These are phyloP conservation scores for Groenewaldozyma salmanticensis DNA, from an alignment of 805 yeast species.

Conservation along the genomic window DNA sequence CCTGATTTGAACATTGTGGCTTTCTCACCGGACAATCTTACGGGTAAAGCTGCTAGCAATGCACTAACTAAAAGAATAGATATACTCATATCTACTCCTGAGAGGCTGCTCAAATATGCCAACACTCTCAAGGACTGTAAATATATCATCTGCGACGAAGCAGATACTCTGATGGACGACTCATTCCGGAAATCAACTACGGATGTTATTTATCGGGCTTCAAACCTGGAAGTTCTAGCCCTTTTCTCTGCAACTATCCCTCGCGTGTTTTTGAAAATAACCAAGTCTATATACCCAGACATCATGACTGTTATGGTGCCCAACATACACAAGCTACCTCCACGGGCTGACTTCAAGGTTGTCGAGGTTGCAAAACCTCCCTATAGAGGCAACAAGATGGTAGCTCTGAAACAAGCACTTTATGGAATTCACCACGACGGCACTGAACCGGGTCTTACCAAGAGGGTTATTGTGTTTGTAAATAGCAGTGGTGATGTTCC, in stretches of 20 bases:
- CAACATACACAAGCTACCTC: conserved; percentile 74
- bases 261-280: conserved; percentile 53
- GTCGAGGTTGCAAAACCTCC: conserved; percentile 73
- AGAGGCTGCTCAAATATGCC: conserved; percentile 39
- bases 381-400: conserved; percentile 70
- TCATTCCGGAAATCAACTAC: conserved; percentile 65
- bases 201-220: conserved; percentile 39
- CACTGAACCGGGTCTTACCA: conserved; percentile 64
- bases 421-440: conserved; percentile 81
- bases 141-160: conserved; percentile 79
- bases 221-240: conserved; percentile 51
- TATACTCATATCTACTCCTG: conserved; percentile 78
- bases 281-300: conserved; percentile 54
- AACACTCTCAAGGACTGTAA: conserved; percentile 35
- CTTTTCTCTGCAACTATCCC: conserved; percentile 92
- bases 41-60: background rate
- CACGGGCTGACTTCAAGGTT: conserved; percentile 57
- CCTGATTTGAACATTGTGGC: conserved; percentile 5
- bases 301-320: conserved; percentile 65
- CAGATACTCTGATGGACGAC: conserved; percentile 81
- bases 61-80: conserved; percentile 39
- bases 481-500: conserved; percentile 60
- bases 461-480: conserved; percentile 77
- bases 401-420: conserved; percentile 80
- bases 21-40: background rate